Conservation (phyloP, 371 early-diverging fungal species). For the Phascolomyces articulosus region DNA sequence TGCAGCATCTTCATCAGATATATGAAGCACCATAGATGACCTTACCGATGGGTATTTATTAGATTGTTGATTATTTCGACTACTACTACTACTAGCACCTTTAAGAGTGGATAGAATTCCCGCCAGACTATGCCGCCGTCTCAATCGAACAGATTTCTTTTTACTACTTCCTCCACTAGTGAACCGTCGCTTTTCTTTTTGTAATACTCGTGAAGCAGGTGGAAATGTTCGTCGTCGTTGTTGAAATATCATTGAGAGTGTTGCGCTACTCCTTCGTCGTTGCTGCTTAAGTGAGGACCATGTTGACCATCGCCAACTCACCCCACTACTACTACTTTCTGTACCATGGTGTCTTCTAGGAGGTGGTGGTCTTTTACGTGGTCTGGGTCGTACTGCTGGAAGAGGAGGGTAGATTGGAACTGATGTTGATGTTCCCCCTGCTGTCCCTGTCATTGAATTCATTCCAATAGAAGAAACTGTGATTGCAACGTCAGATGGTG, state of each 20-base stretch:
- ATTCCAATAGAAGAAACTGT: too few relatives aligned
- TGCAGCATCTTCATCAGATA: constrained; percentile 12
- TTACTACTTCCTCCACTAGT: constrained; percentile 1
- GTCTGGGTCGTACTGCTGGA: neutral
- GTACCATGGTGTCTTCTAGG: neutral
- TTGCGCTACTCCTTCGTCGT: neutral
- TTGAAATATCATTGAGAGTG: neutral
- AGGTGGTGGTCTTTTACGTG: neutral
- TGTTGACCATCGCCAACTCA: neutral
- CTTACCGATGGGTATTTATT: constrained; percentile 10
- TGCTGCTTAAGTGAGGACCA: neutral
- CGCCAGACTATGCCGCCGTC: constrained; percentile 7
- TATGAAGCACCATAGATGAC: constrained; percentile 15
- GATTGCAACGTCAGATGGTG: neutral
- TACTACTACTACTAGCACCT: neutral
- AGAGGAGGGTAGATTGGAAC: neutral
- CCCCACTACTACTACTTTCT: neutral
- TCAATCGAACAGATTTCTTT: constrained; percentile 6
- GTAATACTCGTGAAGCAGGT: constrained; percentile 4
- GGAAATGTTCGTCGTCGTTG: constrained; percentile 11
- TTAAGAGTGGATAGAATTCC: constrained; percentile 3
- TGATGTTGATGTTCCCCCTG: neutral
- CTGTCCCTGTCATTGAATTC: too few relatives aligned
- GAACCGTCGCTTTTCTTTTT: constrained; percentile 13
- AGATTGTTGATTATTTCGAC: neutral